Evolutionary conservation across 495 filamentous ascomycete species (phyloP).

Genomic region (Glonium stellatum): DNA sequence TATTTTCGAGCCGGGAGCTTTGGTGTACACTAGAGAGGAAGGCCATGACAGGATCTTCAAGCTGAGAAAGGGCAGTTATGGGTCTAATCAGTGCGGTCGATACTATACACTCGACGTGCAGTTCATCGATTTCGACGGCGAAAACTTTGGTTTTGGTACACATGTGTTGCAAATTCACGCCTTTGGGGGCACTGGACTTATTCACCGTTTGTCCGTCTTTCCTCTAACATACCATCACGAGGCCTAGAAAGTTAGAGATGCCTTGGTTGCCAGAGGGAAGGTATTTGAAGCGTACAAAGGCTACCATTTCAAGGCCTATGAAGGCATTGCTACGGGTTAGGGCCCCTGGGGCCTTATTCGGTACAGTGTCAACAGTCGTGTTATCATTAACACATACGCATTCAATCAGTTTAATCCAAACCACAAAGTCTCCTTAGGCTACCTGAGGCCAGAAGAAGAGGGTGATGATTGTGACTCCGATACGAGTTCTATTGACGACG

Average conservation of each 20-base stretch:
- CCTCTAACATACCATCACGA: constrained; percentile 50
- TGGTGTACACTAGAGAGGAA: constrained; percentile 35
- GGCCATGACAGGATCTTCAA: constrained; percentile 35
- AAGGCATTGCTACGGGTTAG: constrained; percentile 40
- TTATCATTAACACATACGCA: constrained; percentile 45
- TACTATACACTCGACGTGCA: constrained; percentile 27
- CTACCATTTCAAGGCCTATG: constrained; percentile 52
- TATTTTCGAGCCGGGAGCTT: constrained; percentile 43
- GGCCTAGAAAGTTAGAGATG: constrained; percentile 31
- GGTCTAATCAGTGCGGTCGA: constrained; percentile 16
- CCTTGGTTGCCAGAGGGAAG: constrained; percentile 27
- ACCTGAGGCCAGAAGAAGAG: constrained; percentile 23
- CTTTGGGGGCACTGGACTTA: constrained; percentile 51
- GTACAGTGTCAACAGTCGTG: constrained; percentile 44
- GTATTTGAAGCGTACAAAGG: constrained; percentile 41
- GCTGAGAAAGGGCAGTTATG: constrained; percentile 29
- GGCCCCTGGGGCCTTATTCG: constrained; percentile 28
- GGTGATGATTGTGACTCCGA: constrained; percentile 14
- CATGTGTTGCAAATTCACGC: constrained; percentile 38
- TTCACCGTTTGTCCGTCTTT: constrained; percentile 48
- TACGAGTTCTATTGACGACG: background rate
- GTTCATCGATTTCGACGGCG: constrained; percentile 56
- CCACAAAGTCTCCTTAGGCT: constrained; percentile 16
- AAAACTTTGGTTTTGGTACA: constrained; percentile 44
- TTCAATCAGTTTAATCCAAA: constrained; percentile 35